phyloP scores from a whole-genome alignment of 306 rosid species.

The Phaseolus lunatus region DNA sequence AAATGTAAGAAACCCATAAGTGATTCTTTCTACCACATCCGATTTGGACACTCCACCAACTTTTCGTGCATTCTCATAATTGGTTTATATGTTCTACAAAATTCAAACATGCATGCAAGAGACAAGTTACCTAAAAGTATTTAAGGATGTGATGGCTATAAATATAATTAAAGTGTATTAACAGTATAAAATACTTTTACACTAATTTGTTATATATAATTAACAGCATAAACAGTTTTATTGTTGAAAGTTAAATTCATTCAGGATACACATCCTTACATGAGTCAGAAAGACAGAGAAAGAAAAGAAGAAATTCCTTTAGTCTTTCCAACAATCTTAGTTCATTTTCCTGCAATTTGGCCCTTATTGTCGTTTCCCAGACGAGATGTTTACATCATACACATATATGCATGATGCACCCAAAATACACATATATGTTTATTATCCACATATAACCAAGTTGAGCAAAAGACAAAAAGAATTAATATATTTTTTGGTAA shows the following conservation, averaged over 20 bases:
- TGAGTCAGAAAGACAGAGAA: too few species aligned
- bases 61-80: neutral
- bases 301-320: too few species aligned
- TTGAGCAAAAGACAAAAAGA: neutral
- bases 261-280: too few species aligned
- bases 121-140: constrained; percentile 17
- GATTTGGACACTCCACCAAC: constrained; percentile 16
- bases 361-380: neutral
- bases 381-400: too few species aligned
- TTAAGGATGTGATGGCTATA: neutral
- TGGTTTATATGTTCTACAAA: neutral
- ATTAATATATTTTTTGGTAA: neutral
- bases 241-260: too few species aligned
- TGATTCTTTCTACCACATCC: neutral
- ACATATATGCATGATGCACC: neutral
- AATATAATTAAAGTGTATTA: too few species aligned
- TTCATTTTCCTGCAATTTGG: constrained; percentile 12
- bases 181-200: too few species aligned
- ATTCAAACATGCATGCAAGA: neutral
- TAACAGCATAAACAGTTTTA: too few species aligned
- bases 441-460: neutral
- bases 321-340: too few species aligned
- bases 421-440: neutral
- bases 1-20: neutral
- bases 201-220: too few species aligned